These are phyloP conservation scores for Rugonectria rugulosa DNA, from an alignment of 2,329 filamentous ascomycete species.

Conservation along the genomic window DNA sequence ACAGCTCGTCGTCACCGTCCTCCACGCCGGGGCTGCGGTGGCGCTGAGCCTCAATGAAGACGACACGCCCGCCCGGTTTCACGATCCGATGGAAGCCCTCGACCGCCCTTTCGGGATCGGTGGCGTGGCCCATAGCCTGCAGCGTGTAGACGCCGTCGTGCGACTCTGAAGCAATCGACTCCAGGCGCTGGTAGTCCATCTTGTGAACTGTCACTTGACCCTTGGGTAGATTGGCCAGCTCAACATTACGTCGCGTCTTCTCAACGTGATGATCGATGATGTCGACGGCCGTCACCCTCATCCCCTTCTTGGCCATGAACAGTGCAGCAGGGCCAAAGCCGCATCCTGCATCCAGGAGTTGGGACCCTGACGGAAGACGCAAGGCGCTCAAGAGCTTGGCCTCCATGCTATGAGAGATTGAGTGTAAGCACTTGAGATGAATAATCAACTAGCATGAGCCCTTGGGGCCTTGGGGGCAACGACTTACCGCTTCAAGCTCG, in stretches of 20 bases:
- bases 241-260: conserved; percentile 52
- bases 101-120: conserved; percentile 52
- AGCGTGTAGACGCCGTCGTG: conserved; percentile 64
- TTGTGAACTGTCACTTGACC: conserved; percentile 47
- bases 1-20: conserved; percentile 37
- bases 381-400: conserved; percentile 52
- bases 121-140: conserved; percentile 64
- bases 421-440: neutral
- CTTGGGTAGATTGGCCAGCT: conserved; percentile 41
- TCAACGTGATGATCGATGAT: conserved; percentile 55
- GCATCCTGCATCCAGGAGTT: conserved; percentile 61
- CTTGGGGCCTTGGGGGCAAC: too few relatives aligned
- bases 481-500: conserved; percentile 39
- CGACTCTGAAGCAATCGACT: conserved; percentile 44
- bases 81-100: conserved; percentile 56
- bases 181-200: conserved; percentile 61
- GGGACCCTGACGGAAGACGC: conserved; percentile 46
- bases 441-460: too few relatives aligned
- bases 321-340: conserved; percentile 59
- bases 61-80: conserved; percentile 55
- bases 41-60: conserved; percentile 57
- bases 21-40: conserved; percentile 31
- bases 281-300: conserved; percentile 57
- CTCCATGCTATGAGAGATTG: conserved; percentile 56
- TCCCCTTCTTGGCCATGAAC: conserved; percentile 52